phyloP scores from a whole-genome alignment of 306 rosid genomes.

The Mucuna pruriens region DNA sequence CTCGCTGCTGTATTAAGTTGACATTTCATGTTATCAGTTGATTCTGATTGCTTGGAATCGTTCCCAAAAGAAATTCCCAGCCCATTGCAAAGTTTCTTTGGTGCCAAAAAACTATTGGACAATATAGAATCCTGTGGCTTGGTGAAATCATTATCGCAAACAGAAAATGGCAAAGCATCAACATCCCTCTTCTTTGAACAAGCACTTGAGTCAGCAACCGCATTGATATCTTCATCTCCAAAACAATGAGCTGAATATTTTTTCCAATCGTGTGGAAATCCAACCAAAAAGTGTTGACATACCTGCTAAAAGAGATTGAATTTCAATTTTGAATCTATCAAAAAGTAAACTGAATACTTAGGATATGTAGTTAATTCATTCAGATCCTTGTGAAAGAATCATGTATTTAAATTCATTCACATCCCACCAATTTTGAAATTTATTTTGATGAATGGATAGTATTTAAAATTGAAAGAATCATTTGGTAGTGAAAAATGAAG shows the following conservation, averaged over 20 bases:
- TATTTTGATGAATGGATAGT: neutral
- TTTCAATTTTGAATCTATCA: neutral
- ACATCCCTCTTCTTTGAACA: slow-evolving; percentile 10
- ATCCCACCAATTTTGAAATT: too few relatives aligned
- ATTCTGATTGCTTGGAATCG: slow-evolving; percentile 16
- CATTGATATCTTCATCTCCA: slow-evolving; percentile 23
- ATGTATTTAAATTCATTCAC: too few relatives aligned
- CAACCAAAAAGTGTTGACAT: slow-evolving; percentile 58
- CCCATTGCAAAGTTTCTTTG: slow-evolving; percentile 22
- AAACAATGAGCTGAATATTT: slow-evolving; percentile 38
- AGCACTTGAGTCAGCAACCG: slow-evolving; percentile 36
- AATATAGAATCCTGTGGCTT: slow-evolving; percentile 36
- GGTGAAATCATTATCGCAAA: slow-evolving; percentile 36
- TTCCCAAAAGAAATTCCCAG: slow-evolving; percentile 17
- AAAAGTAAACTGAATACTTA: neutral
- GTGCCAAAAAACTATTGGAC: slow-evolving; percentile 33
- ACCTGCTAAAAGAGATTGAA: slow-evolving; percentile 45
- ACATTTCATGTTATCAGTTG: neutral
- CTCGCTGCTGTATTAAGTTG: neutral
- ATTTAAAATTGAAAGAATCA: neutral
- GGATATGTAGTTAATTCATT: neutral
- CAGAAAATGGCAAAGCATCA: slow-evolving; percentile 26
- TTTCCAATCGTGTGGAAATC: slow-evolving; percentile 85
- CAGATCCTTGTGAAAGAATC: too few relatives aligned
- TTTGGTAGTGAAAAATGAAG: too few relatives aligned